Evolutionary conservation across 345 rosid species (phyloP).

Genomic region (Cardamine resedifolia): DNA sequence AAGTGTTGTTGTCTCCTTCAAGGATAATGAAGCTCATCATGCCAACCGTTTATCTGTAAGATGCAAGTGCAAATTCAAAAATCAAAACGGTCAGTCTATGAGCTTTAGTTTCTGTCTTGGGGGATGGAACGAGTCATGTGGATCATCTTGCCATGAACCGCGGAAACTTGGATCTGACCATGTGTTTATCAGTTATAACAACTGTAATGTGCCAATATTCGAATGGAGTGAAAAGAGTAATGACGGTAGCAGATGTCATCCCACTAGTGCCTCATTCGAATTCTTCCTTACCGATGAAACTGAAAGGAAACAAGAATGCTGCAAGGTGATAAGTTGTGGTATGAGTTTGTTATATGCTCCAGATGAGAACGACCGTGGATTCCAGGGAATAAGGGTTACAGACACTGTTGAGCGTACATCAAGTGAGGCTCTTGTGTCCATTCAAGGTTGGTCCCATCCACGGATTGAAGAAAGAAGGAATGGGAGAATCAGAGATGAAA

Average conservation of each 20-base stretch:
- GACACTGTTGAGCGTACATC: background rate
- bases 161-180: slow-evolving; percentile 31
- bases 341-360: slow-evolving; percentile 36
- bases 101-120: slow-evolving; percentile 29
- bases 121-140: slow-evolving; percentile 36
- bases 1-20: slow-evolving; percentile 25
- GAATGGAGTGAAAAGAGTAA: slow-evolving; percentile 6
- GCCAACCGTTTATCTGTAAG: slow-evolving; percentile 27
- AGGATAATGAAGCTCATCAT: slow-evolving; percentile 4
- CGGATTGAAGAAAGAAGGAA: slow-evolving; percentile 12
- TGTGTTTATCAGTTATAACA: slow-evolving; percentile 36
- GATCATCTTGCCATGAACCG: slow-evolving; percentile 37
- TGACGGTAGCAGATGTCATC: slow-evolving; percentile 14
- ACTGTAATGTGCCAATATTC: slow-evolving; percentile 17
- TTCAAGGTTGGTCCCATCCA: background rate
- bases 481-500: slow-evolving; percentile 25
- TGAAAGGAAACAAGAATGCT: slow-evolving; percentile 22
- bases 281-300: slow-evolving; percentile 30
- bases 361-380: slow-evolving; percentile 30
- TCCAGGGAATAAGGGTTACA: slow-evolving; percentile 16
- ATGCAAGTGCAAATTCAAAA: slow-evolving; percentile 22
- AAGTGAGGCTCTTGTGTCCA: slow-evolving; percentile 6
- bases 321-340: slow-evolving; percentile 33
- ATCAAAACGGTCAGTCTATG: slow-evolving; percentile 1
- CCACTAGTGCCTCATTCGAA: slow-evolving; percentile 20